Evolutionary conservation across 148 eudicot genomes (phyloP).

Genomic region (Salicornia ramosissima): DNA sequence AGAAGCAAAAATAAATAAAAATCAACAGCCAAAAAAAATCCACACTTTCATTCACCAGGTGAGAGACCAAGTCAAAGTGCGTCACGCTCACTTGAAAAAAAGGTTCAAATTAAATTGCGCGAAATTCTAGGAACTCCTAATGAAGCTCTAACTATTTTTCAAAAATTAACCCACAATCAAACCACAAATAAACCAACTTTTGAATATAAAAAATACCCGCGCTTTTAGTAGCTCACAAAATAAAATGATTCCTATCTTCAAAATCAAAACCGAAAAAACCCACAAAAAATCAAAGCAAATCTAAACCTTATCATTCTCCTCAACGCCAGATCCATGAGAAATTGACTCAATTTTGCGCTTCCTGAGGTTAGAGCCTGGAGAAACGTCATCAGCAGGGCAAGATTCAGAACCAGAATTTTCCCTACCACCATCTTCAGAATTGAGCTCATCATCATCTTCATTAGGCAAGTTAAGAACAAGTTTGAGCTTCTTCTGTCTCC

Average conservation of each 20-base stretch:
- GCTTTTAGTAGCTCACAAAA: not conserved
- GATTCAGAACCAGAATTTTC: slow-evolving; percentile 17
- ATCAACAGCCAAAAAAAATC: slow-evolving; percentile 21
- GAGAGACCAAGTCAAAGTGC: slow-evolving; percentile 31
- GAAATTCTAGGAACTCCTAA: slow-evolving; percentile 18
- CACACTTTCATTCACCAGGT: slow-evolving; percentile 5
- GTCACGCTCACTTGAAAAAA: slow-evolving; percentile 31
- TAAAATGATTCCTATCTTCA: slow-evolving; percentile 11
- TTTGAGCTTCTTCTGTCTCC: slow-evolving; percentile 31
- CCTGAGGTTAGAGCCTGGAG: slow-evolving; percentile 9
- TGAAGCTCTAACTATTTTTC: not conserved
- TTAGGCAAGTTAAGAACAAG: slow-evolving; percentile 23
- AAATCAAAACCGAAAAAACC: slow-evolving; percentile 8
- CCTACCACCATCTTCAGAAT: slow-evolving; percentile 10
- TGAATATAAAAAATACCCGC: slow-evolving; percentile 14
- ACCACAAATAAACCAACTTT: slow-evolving; percentile 3
- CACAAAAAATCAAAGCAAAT: not conserved
- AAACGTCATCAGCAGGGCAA: slow-evolving; percentile 19
- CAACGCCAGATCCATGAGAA: slow-evolving; percentile 35
- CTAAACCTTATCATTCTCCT: slow-evolving; percentile 25
- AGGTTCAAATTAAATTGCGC: slow-evolving; percentile 19
- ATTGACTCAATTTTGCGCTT: slow-evolving; percentile 38
- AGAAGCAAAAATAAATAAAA: slow-evolving; percentile 5
- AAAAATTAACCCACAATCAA: not conserved
- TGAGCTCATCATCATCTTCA: not conserved